phyloP scores from a whole-genome alignment of 73 alveolate genomes.

The Breviolum minutum region DNA sequence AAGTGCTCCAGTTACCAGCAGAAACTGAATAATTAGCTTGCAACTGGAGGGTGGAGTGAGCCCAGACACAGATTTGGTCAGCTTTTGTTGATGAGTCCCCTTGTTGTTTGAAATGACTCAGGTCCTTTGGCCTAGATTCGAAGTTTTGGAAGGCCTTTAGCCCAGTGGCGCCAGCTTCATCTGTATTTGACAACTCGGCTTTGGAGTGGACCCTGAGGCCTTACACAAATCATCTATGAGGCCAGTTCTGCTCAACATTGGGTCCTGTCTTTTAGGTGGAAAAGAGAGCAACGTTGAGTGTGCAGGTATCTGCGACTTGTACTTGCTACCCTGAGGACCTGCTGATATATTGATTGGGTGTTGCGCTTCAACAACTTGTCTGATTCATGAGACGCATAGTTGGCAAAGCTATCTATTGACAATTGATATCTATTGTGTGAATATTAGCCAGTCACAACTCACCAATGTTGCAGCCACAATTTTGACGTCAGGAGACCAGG shows the following conservation, averaged over 20 bases:
- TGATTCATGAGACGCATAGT: no score
- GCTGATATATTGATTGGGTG: background rate
- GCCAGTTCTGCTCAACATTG: background rate
- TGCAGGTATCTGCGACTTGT: conserved; percentile 41
- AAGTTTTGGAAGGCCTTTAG: background rate
- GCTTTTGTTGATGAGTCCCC: background rate
- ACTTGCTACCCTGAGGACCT: conserved; percentile 29
- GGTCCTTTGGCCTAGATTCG: conserved; percentile 9
- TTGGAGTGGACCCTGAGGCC: background rate
- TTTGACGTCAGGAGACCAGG: background rate
- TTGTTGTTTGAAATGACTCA: background rate
- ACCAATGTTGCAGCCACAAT: no score
- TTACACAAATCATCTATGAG: conserved; percentile 35
- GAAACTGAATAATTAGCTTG: background rate
- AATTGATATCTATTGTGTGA: no score
- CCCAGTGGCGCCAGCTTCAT: background rate
- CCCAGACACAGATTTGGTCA: background rate
- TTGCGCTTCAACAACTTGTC: no score
- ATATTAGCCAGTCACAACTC: no score
- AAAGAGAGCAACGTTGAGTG: background rate
- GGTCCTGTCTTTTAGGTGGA: background rate
- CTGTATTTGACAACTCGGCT: background rate
- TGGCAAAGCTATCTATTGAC: no score
- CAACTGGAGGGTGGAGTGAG: background rate
- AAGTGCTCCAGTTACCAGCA: background rate